Conservation (phyloP, 1,139 yeast species). For the Meyerozyma athensensis region DNA sequence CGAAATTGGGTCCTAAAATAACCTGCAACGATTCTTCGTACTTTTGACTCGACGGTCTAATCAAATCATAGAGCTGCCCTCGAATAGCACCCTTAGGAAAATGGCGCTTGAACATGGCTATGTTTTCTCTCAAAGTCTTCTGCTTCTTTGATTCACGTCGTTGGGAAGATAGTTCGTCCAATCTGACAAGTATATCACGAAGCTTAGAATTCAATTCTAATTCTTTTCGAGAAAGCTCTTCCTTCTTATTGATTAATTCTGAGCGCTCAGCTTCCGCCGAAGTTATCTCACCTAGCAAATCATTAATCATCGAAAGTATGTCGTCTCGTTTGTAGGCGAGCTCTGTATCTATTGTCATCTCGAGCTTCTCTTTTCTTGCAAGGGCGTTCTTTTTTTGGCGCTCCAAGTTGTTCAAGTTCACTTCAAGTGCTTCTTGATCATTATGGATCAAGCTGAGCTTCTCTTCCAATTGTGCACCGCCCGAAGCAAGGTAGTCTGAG, state of each 20-base stretch:
- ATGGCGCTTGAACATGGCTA: constrained; percentile 58
- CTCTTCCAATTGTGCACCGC: constrained; percentile 58
- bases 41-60: constrained; percentile 71
- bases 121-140: constrained; percentile 64
- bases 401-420: constrained; percentile 35
- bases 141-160: constrained; percentile 75
- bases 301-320: constrained; percentile 26
- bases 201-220: constrained; percentile 58
- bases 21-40: constrained; percentile 78
- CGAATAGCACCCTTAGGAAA: constrained; percentile 69
- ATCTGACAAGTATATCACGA: constrained; percentile 53
- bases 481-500: constrained; percentile 49
- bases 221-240: constrained; percentile 45
- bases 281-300: constrained; percentile 20
- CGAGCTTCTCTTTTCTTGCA: constrained; percentile 34
- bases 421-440: constrained; percentile 39
- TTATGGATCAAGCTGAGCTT: constrained; percentile 38
- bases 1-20: constrained; percentile 72
- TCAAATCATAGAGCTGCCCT: constrained; percentile 76
- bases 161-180: constrained; percentile 71
- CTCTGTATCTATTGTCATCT: constrained; percentile 28
- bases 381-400: constrained; percentile 42
- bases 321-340: constrained; percentile 30
- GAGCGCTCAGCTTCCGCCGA: constrained; percentile 37
- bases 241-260: constrained; percentile 41